Evolutionary conservation across 495 filamentous ascomycete species (phyloP).

Genomic region (Cercophora sp.): DNA sequence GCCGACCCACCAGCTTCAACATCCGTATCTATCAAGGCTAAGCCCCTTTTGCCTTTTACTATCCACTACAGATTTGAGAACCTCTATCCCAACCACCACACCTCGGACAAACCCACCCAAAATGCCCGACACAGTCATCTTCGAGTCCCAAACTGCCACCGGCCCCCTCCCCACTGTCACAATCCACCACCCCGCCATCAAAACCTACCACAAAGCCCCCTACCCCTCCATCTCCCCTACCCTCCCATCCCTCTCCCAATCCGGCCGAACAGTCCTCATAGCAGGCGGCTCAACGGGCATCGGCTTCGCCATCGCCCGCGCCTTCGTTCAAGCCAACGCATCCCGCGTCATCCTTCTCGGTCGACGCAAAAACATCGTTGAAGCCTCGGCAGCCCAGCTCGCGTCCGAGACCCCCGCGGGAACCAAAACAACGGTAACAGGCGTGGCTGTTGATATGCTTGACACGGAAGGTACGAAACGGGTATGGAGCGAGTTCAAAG

Average conservation of each 20-base stretch:
- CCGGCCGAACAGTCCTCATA: conserved; percentile 43
- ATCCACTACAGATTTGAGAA: too few relatives aligned
- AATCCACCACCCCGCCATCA: conserved; percentile 9
- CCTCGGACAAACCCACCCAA: too few relatives aligned
- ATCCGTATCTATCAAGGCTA: too few relatives aligned
- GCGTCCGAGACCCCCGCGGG: conserved; percentile 1
- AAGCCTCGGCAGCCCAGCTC: conserved; percentile 15
- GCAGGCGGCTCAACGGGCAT: conserved; percentile 42
- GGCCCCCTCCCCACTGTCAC: background rate
- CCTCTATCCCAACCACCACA: too few relatives aligned
- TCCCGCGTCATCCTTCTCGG: conserved; percentile 32
- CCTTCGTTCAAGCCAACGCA: conserved; percentile 34
- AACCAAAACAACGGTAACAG: conserved; percentile 19
- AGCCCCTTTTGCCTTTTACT: too few relatives aligned
- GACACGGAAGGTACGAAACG: conserved; percentile 17
- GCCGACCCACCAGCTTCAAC: too few relatives aligned
- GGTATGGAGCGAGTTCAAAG: conserved; percentile 33
- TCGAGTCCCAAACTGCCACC: too few relatives aligned
- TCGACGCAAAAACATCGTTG: conserved; percentile 18
- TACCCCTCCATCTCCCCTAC: conserved; percentile 44
- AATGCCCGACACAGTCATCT: too few relatives aligned
- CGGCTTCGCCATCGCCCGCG: conserved; percentile 32
- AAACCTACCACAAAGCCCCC: conserved; percentile 30
- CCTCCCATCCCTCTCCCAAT: conserved; percentile 33
- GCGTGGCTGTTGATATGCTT: conserved; percentile 23